Conservation (phyloP, 495 filamentous ascomycete species). For the Penicillium fimorum region DNA sequence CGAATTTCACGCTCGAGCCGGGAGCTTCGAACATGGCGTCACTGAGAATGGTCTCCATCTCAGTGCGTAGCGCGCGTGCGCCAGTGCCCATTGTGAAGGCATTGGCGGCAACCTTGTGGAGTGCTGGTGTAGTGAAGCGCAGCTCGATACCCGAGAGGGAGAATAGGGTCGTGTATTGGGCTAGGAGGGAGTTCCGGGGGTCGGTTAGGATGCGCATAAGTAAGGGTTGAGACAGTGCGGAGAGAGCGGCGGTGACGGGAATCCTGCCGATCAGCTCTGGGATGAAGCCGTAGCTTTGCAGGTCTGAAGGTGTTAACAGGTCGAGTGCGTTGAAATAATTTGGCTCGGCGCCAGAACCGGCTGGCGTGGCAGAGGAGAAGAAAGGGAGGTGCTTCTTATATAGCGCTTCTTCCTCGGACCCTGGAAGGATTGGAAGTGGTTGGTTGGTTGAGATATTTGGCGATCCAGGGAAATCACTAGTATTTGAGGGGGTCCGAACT, state of each 20-base stretch:
- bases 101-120: constrained; percentile 73
- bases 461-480: constrained; percentile 23
- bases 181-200: constrained; percentile 79
- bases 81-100: constrained; percentile 79
- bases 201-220: constrained; percentile 88
- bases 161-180: constrained; percentile 84
- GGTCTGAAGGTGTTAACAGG: constrained; percentile 73
- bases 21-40: constrained; percentile 94
- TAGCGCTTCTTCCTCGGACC: constrained; percentile 57
- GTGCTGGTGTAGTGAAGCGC: constrained; percentile 74
- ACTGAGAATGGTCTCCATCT: constrained; percentile 80
- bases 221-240: constrained; percentile 72
- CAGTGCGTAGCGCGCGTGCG: constrained; percentile 80
- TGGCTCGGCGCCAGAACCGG: constrained; percentile 36
- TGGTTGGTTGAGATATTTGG: constrained; percentile 36
- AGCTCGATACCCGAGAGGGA: constrained; percentile 79
- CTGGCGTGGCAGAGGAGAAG: constrained; percentile 47
- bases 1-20: constrained; percentile 63
- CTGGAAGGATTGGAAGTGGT: constrained; percentile 46
- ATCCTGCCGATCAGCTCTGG: constrained; percentile 92
- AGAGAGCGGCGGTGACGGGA: constrained; percentile 80
- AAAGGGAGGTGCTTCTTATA: constrained; percentile 70
- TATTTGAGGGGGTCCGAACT: constrained; percentile 52
- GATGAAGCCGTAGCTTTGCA: constrained; percentile 91
- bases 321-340: constrained; percentile 75